Evolutionary conservation across 2,329 filamentous ascomycete genomes (phyloP), one percentile per base, ranked within the genome.

Genomic region (Penicillium fuscoglaucum): DNA sequence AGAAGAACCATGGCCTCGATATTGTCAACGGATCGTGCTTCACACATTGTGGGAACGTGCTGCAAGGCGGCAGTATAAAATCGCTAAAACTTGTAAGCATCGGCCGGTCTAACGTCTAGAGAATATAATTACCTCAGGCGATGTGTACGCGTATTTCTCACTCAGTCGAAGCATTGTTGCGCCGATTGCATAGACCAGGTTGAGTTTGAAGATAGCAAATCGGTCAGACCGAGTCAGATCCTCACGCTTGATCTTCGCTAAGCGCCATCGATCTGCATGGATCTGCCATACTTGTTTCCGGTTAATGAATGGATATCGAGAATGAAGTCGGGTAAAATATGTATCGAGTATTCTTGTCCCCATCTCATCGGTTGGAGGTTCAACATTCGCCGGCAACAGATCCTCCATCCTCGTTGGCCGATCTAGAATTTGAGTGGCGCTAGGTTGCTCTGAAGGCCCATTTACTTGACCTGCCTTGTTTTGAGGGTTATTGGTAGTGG

Each of bases 1-100:
- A 82, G 68, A 15, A 83, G 71, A 0, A 79, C 74, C 78, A 83
- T 83, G 12, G 81, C 80, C 62, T 83, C 79, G 17, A 83, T 79
- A 44, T 83, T 83, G 24, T 83, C 76, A 0, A 80, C 74, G 0
- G 80, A 80, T 33, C 79, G 74, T 8, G 79, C 77, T 53, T 82
- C 81, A 24, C 78, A 73, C 49, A 80, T 80, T 6, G 77, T 77
- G 12, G 79, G 76, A 19, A 81, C 77, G 61, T 82, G 77, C 57
- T 81, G 78, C 17, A 84, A 66, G 4, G 81, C 81, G 2, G 76
- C 76, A 58, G 79, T 76, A 53, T 82, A 83, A 57, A 80, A 82
- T 55, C 76, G 76, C 75, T 82, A 63, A 1, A 60, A n/a, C 6
- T n/a, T 43, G 15, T 49, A 33, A 61, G 33, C n/a, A 33, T 37